Base-by-base conservation (phyloP, 2,329 filamentous ascomycete species). In the Eurotiales sp. region DNA sequence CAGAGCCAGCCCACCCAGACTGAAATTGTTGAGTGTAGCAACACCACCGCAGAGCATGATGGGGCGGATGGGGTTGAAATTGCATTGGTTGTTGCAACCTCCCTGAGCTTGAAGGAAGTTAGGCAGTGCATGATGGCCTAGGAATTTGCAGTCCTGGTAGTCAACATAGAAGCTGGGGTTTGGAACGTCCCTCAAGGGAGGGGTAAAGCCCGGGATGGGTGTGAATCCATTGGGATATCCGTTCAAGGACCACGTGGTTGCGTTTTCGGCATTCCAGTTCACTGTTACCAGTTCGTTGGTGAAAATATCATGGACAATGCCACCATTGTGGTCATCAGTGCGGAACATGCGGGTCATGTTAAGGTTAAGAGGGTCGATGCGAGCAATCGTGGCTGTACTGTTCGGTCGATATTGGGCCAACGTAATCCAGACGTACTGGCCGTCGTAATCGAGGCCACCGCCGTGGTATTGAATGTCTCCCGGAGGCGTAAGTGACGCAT, bases 121-220 rank as follows among this genome's bases (percentile, higher is more conserved):
- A 43, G 73, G 73, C 5, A 62, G 54, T 8, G 58, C 53, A 12
- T 69, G 67, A 55, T 68, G 69, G 3, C 75, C 76, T 0, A 78
- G 63, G 60, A 72, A 77, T 57, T 78, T 78, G 64, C 75, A 78
- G 64, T 78, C 76, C 59, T 79, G 75, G 57, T 78, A 78, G 53
- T 78, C 76, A 50, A 74, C 59, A 59, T 70, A 78, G 56, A 74
- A 68, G 30, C 64, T 71, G 0, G 73, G 74, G 45, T 77, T 77
- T 6, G 57, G 53, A 6, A 61, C 56, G 12, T 57, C 54, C 5
- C 43, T 52, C 22, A 54, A 34, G 1, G 67, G 66, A 2, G 49
- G 27, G 1, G 60, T 60, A 46, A 67, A 65, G 4, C 44, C 50
- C 2, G 58, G 55, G 4, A 59, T 39, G 6, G 50, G 42, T 1